phyloP scores from a whole-genome alignment of 495 filamentous ascomycete species.

The Penicillium bialowiezense region DNA sequence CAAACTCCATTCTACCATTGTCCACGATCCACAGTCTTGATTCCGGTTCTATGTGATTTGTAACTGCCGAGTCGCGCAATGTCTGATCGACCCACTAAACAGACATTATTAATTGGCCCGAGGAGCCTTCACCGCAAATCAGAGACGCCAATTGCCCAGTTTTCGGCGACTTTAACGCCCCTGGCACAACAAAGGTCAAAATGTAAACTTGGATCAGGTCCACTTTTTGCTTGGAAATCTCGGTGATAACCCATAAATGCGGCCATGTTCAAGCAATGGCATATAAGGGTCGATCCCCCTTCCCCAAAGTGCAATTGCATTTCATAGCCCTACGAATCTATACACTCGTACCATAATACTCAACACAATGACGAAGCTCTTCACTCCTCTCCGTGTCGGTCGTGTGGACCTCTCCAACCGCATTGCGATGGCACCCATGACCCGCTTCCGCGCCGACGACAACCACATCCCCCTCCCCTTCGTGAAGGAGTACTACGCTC shows the following conservation, averaged over 20 bases:
- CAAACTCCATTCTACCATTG: too few relatives aligned
- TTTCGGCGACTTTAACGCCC: neutral
- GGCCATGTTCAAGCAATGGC: too few relatives aligned
- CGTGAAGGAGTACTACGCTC: constrained; percentile 50
- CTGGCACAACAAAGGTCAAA: too few relatives aligned
- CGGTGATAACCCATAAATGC: neutral
- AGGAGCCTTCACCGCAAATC: neutral
- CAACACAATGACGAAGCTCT: constrained; percentile 37
- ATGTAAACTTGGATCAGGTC: neutral
- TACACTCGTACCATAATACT: neutral
- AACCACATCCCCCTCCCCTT: constrained; percentile 35
- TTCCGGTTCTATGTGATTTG: too few relatives aligned
- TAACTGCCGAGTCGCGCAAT: too few relatives aligned
- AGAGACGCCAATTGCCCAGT: neutral
- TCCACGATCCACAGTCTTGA: too few relatives aligned
- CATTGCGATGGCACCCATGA: constrained; percentile 49
- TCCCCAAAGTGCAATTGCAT: too few relatives aligned
- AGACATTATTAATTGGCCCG: neutral
- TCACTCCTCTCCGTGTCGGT: constrained; percentile 50
- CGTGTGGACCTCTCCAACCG: constrained; percentile 45
- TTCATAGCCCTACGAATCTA: neutral
- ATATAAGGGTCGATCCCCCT: too few relatives aligned
- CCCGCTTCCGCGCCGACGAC: constrained; percentile 48
- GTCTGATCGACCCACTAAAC: neutral
- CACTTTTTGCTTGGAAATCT: neutral